Evolutionary conservation across 169 alveolate genomes (phyloP), one percentile per base, ranked within the genome.

Genomic region (Plasmodium relictum): DNA sequence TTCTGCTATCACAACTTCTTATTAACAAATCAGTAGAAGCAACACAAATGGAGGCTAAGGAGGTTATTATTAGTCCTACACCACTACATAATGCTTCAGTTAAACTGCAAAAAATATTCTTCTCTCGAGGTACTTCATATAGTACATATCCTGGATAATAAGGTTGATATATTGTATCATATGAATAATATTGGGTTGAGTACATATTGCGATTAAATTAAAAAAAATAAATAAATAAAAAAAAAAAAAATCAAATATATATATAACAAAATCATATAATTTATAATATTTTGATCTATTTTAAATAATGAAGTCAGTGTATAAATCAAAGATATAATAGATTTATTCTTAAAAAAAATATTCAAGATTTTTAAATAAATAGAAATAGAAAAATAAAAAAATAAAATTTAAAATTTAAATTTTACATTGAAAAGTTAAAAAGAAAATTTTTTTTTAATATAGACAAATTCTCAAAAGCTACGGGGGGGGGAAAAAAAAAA

Each of bases 51-150:
- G 89, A 76, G 20, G 78, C 45, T 16, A 58, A 22, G 45, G 73
- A 26, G 0, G 89, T 76, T n/a, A 69, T 50, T 45, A 72, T 76
- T 20, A 76, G 48, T 24, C 45, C 50, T 10, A 50, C 41, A 54
- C 89, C 62, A n/a, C 74, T 50, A 42, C 89, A 76, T 63, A 76
- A 68, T 39, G 73, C 89, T 48, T 76, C 78, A 20, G 89, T 20
- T 52, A 76, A 76, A 58, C 74, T 76, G 50, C 89, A 76, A 76
- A n/a, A 44, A 31, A 48, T 18, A 54, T 76, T 65, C 41, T 63
- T 76, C 22, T 52, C 44, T 8, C 63, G 56, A n/a, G 89, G 78
- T 6, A 65, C 41, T 63, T 76, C 89, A 45, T 76, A 76, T 58
- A 76, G 24, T 20, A 76, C 78, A 54, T 76, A 76, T 63, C 41